These are phyloP conservation scores for Lumnitzera racemosa DNA, from an alignment of 345 rosid species.

Conservation along the genomic window DNA sequence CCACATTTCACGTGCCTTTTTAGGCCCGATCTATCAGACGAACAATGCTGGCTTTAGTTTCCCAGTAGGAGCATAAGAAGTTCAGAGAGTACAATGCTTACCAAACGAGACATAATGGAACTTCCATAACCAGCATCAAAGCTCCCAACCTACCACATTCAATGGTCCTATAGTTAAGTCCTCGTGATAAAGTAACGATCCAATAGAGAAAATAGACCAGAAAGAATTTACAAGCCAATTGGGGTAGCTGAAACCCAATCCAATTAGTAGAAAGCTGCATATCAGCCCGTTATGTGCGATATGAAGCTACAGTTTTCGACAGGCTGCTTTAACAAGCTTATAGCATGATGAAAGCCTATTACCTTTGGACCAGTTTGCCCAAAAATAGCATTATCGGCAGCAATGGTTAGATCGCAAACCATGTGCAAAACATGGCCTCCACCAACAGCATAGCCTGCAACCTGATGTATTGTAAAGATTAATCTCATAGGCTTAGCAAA, in stretches of 20 bases:
- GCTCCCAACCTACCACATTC: constrained; percentile 72
- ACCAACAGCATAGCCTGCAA: constrained; percentile 96
- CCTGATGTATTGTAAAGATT: constrained; percentile 30
- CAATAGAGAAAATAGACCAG: too few species aligned
- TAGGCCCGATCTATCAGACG: constrained; percentile 67
- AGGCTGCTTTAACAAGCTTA: not conserved
- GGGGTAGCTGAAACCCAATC: too few species aligned
- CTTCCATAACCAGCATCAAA: constrained; percentile 99
- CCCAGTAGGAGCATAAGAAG: not conserved
- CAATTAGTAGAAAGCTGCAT: too few species aligned
- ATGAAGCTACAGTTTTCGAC: too few species aligned
- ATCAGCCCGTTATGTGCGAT: too few species aligned
- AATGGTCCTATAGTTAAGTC: too few species aligned
- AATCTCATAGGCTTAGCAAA: not conserved
- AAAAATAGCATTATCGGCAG: constrained; percentile 82
- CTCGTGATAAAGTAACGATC: too few species aligned
- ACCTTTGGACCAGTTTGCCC: constrained; percentile 99
- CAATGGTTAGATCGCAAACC: constrained; percentile 94
- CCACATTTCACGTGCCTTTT: constrained; percentile 97
- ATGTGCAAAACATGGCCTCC: constrained; percentile 91
- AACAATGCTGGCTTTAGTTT: constrained; percentile 5
- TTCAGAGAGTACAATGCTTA: constrained; percentile 15
- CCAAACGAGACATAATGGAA: constrained; percentile 94
- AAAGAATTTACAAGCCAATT: too few species aligned
- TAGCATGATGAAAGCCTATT: not conserved